Evolutionary conservation across 108 stramenopile genomes (phyloP), one percentile per base, ranked within the genome.

Genomic region (Fragilaria crotonensis): DNA sequence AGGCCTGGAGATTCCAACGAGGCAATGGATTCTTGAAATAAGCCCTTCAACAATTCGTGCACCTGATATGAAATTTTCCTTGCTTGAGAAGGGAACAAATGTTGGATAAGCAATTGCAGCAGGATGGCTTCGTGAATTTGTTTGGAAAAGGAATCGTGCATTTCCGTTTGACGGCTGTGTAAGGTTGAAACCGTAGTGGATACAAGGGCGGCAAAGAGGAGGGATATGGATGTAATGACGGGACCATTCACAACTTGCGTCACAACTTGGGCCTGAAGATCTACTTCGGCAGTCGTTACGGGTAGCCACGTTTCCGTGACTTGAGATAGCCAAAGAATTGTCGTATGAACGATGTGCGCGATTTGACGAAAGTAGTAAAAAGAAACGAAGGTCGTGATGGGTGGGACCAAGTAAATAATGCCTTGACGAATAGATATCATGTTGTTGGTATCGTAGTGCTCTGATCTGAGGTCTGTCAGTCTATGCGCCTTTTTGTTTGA

Each of bases 121-220:
- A 9, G 41, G 17, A 9, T 44, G 14, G 17, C 14, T 44, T 44
- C 41, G 41, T 9, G 9, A 17, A 44, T 17, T 44, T 44, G 14
- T 44, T 17, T 44, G 9, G 41, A 44, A 44, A 52, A 3, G 1
- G 51, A 27, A 22, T 22, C 28, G n/a, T 27, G 51, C 3, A 52
- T 52, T 26, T 52, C 51, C 7, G 27, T 26, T 25, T 28, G 51
- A 3, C 73, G 67, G 22, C 65, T 32, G n/a, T 63, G 57, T 52
- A 75, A 48, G 59, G 68, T 69, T 20, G 36, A 46, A 26, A 69
- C 52, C 7, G 73, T 69, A 11, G 64, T 69, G 33, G 58, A 59
- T 31, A 64, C 62, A 46, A 69, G 48, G 21, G 71, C 69, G 32
- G 68, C 73, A 56, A 75, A 75, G 18, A 75, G 41, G 44, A 75